Base-by-base conservation (phyloP, 768 basidiomycete genomes). In the Peribolospora baueri region DNA sequence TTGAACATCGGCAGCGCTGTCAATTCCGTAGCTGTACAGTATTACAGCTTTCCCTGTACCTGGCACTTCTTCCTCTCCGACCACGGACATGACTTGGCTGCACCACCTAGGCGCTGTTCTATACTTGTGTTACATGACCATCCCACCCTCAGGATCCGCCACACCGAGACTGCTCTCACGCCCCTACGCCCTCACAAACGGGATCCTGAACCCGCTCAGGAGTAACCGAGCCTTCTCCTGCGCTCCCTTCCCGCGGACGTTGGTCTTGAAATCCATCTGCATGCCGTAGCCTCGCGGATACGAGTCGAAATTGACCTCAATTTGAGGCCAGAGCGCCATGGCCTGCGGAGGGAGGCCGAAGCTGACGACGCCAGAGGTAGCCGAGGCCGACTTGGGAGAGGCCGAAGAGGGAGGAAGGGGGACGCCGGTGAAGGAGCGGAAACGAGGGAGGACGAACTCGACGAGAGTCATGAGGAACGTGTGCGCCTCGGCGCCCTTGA, bases 211-310 rank as follows among this genome's bases (percentile, higher is more conserved):
- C 0, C 83, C 91, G 13, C 85, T 88, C 47, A 97, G 66, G 57
- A 98, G 69, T 2, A 83, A 78, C 63, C 88, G 76, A 6, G 86
- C 88, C 56, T 76, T 74, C 65, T 88, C 82, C 70, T 93, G 84
- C 5, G 90, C 90, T 9, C 85, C 85, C n/a, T 79, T 68, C 0
- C 91, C 91, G 48, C 73, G 72, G 4, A 84, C 82, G 64, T 82
- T 86, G 25, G 91, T 95, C 56, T 88, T 74, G 65, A 91, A 88
- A 65, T 90, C 84, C 43, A 98, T 79, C 64, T 95, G 84, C 76
- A 98, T 84, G 14, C 91, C 91, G 63, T 80, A 81, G 49, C 76
- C 65, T 60, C 76, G 76, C 5, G 87, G 85, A 65, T 95, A 98
- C 39, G 82, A 69, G 63, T 95, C 90, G 47, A 82, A 68, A 66